A percentile compares a stretch with the other conserved stretches of the same genome.
Evolutionary conservation across 2,329 filamentous ascomycete species (phyloP).

Genomic region (Xylariomycetidae sp.): DNA sequence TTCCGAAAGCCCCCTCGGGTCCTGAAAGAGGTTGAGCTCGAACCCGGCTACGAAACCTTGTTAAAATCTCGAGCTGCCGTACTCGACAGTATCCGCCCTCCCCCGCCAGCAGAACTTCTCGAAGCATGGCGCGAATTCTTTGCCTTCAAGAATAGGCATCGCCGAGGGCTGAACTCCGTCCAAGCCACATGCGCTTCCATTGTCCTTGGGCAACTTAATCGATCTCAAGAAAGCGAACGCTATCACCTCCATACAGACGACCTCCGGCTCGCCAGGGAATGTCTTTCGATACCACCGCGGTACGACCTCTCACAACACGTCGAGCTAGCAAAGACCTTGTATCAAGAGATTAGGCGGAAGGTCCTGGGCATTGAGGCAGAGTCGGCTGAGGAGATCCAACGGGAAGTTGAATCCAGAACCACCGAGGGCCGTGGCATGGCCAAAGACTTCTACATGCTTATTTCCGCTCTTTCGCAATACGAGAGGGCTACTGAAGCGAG

Average conservation of each 20-base stretch:
- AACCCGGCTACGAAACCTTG: constrained; percentile 68
- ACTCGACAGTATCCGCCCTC: constrained; percentile 60
- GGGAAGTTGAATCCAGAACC: constrained; percentile 5
- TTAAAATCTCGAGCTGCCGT: constrained; percentile 62
- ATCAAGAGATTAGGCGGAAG: constrained; percentile 30
- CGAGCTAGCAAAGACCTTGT: constrained; percentile 41
- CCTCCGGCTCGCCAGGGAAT: constrained; percentile 40
- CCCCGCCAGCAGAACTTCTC: constrained; percentile 57
- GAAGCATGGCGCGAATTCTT: constrained; percentile 64
- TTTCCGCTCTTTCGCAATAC: constrained; percentile 23
- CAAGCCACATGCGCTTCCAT: constrained; percentile 58
- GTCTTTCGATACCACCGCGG: constrained; percentile 37
- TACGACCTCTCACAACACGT: constrained; percentile 43
- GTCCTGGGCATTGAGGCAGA: constrained; percentile 6
- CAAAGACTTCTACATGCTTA: constrained; percentile 18
- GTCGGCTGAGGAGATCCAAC: constrained; percentile 5
- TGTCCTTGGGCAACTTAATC: too few relatives aligned
- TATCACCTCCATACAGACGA: constrained; percentile 42
- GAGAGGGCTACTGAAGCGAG: constrained; percentile 26
- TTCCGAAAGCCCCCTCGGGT: constrained; percentile 55
- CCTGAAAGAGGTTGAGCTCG: constrained; percentile 58
- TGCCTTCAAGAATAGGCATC: constrained; percentile 43
- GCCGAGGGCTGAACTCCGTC: constrained; percentile 54
- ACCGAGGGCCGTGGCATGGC: constrained; percentile 4
- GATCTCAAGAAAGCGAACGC: too few relatives aligned